Evolutionary conservation across 768 basidiomycete species (phyloP).

Genomic region (Termitomyces titanicus): DNA sequence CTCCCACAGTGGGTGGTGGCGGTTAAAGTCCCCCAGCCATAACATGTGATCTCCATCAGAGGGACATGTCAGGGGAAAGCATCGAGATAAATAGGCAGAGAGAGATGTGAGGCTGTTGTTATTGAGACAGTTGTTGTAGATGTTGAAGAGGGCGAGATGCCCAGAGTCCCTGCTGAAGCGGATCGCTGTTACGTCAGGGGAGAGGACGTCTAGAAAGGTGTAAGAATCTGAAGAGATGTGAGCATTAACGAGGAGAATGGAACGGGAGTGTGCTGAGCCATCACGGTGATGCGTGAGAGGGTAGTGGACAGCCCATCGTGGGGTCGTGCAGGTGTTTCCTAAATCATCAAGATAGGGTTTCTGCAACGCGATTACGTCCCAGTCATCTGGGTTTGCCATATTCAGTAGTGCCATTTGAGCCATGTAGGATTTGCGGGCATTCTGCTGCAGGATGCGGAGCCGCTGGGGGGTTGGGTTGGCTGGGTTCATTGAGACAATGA

Average conservation of each 20-base stretch:
- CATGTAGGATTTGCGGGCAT: too few relatives aligned
- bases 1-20: neutral
- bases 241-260: constrained; percentile 1
- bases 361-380: constrained; percentile 24
- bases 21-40: neutral
- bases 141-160: neutral
- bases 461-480: too few relatives aligned
- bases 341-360: constrained; percentile 23
- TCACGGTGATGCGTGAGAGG: too few relatives aligned
- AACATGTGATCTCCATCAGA: neutral
- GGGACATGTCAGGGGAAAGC: neutral
- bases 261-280: too few relatives aligned
- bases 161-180: neutral
- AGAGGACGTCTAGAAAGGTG: neutral
- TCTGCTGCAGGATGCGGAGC: too few relatives aligned
- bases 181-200: too few relatives aligned
- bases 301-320: neutral
- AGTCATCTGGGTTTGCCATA: too few relatives aligned
- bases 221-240: neutral
- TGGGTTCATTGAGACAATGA: too few relatives aligned
- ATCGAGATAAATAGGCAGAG: too few relatives aligned
- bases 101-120: neutral
- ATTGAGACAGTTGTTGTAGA: constrained; percentile 1
- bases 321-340: neutral
- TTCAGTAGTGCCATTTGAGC: too few relatives aligned